Base-by-base conservation (phyloP, 192 early-diverging fungal species). In the Coemansia sp. region DNA sequence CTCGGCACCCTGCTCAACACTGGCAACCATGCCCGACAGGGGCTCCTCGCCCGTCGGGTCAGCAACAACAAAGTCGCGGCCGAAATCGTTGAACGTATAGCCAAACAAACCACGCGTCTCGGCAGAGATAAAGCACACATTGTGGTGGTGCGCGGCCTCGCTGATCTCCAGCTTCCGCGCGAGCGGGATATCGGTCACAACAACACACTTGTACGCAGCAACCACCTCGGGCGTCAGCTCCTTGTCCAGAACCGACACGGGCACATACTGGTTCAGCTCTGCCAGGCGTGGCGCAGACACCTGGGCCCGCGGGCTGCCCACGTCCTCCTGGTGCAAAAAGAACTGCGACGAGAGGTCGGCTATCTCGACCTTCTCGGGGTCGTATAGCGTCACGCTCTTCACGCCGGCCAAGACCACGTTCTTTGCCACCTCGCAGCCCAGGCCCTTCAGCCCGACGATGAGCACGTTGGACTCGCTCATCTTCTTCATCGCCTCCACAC, bases 361-460 rank as follows among this genome's bases (percentile, higher is more conserved):
- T 17, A 93, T 52, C 50, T 83, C 63, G 20, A 83, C 84, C 19
- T 80, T 75, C 38, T 74, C 80, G 23, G 87, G 82, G 64, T 99
- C 96, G 59, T 93, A 85, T 17, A 99, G 69, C 7, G 92, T 93
- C 16, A 99, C 96, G 57, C 92, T 95, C 77, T 99, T 99, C 46
- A 99, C 96, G 42, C 96, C 96, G 28, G 96, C 96, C 27, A 99
- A 84, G 47, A 97, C 81, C 19, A 99, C 84, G 65, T 99, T 99
- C 67, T 99, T 99, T 59, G 96, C 96, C 44, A 97, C 93, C 77
- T 99, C 96, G 27, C 93, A 86, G 40, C 96, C 96, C 48, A 99
- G 84, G 41, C 94, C 96, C 64, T 92, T 90, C 18, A 96, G 67
- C 5, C 96, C 96, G 42, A 99, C 80, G 40, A 99, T 86, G 38